Evolutionary conservation across 176 grass and related monocot species (phyloP).

Genomic region (Phyllostachys edulis): DNA sequence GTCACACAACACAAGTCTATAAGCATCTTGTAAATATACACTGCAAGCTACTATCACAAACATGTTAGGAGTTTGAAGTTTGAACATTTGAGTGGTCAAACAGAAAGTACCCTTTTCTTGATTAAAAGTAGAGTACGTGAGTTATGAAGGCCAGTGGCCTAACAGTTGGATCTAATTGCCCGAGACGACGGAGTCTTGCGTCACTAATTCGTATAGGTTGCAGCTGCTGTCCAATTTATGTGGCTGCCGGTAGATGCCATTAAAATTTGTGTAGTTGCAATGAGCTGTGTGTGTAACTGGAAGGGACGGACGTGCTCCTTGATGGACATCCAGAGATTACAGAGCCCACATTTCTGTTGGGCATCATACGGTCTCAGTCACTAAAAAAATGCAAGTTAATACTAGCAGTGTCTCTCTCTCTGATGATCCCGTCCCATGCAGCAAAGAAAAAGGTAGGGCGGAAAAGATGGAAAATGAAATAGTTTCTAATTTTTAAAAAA

Average conservation of each 20-base stretch:
- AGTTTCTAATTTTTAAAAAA: not conserved
- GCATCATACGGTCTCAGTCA: not conserved
- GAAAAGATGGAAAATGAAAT: not conserved
- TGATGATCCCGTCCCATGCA: not conserved
- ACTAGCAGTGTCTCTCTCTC: not conserved
- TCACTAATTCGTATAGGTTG: slow-evolving; percentile 13
- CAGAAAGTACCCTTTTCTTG: not conserved
- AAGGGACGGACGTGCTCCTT: slow-evolving; percentile 6
- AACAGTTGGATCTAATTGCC: slow-evolving; percentile 13
- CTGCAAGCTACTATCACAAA: not conserved
- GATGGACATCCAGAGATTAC: slow-evolving; percentile 32
- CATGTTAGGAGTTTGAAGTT: not conserved
- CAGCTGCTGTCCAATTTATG: slow-evolving; percentile 49
- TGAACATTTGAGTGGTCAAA: not conserved
- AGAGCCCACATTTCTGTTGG: slow-evolving; percentile 43
- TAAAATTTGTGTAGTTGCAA: slow-evolving; percentile 11
- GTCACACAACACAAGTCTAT: not conserved
- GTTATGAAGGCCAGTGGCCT: slow-evolving; percentile 16
- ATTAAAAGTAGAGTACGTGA: not conserved
- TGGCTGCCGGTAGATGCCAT: slow-evolving; percentile 40
- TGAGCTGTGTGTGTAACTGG: slow-evolving; percentile 38
- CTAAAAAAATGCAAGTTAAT: not conserved
- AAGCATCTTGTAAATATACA: not conserved
- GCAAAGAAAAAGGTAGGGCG: not conserved
- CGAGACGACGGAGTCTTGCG: not conserved